Percentiles rank a stretch among this genome's conserved stretches.
These are phyloP conservation scores for Paxillus ammoniavirescens DNA, from an alignment of 768 basidiomycete genomes.

Conservation along the genomic window DNA sequence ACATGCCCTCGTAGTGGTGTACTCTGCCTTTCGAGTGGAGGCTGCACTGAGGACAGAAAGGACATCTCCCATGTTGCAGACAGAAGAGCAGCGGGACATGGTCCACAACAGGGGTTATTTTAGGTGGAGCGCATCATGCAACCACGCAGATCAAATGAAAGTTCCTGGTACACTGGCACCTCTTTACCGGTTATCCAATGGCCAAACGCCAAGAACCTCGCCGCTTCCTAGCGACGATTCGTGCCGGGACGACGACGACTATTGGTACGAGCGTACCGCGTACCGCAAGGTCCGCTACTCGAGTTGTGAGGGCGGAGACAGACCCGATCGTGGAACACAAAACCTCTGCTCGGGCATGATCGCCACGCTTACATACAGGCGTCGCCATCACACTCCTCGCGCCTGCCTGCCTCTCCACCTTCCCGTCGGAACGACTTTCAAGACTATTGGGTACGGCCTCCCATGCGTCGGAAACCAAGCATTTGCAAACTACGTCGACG, in stretches of 20 bases:
- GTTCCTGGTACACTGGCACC: no score
- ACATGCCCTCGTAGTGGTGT: no score
- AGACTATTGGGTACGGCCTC: slow-evolving; percentile 34
- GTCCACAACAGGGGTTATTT: no score
- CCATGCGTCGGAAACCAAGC: slow-evolving; percentile 54
- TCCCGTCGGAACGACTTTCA: slow-evolving; percentile 31
- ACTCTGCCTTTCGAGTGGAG: no score
- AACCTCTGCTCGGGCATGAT: slow-evolving; percentile 89
- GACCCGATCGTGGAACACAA: slow-evolving; percentile 69
- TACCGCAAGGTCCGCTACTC: slow-evolving; percentile 93
- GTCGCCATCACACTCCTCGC: slow-evolving; percentile 38
- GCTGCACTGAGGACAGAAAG: no score
- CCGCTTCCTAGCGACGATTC: slow-evolving; percentile 62
- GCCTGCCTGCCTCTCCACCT: slow-evolving; percentile 41
- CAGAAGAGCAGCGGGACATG: no score
- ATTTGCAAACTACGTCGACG: slow-evolving; percentile 57
- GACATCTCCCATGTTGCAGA: no score
- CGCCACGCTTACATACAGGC: slow-evolving; percentile 15
- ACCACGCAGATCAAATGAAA: no score
- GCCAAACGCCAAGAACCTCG: slow-evolving; percentile 61
- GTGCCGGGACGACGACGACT: slow-evolving; percentile 62
- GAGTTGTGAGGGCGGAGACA: slow-evolving; percentile 74
- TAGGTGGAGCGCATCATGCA: no score
- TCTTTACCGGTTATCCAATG: no score
- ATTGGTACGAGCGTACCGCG: slow-evolving; percentile 92